phyloP scores from a whole-genome alignment of 495 filamentous ascomycete species.

The Tetracladium setigerum region DNA sequence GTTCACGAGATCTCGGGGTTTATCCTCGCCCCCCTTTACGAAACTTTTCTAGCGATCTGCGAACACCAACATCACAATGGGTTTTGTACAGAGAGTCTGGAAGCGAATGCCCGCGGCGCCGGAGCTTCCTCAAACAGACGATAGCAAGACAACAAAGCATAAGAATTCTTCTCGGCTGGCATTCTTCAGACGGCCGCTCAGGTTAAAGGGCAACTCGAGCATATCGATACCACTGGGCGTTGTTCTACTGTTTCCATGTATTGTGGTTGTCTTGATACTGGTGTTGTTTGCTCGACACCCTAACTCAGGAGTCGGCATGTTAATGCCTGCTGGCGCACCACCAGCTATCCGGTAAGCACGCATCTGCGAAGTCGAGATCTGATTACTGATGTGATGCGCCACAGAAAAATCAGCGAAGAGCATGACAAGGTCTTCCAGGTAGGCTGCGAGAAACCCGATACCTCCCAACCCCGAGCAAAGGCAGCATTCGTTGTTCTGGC shows the following conservation, averaged over 20 bases:
- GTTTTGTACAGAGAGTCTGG: slow-evolving; percentile 45
- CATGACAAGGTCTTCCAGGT: slow-evolving; percentile 94
- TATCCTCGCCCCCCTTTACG: slow-evolving; percentile 8
- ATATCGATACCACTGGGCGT: slow-evolving; percentile 91
- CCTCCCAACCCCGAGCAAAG: slow-evolving; percentile 71
- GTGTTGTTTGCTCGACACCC: slow-evolving; percentile 88
- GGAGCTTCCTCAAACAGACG: slow-evolving; percentile 31
- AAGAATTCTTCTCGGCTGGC: slow-evolving; percentile 51
- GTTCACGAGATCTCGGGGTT: not conserved
- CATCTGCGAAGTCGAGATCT: not conserved
- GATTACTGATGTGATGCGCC: slow-evolving; percentile 7
- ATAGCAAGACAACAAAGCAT: slow-evolving; percentile 28
- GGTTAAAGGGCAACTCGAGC: slow-evolving; percentile 87
- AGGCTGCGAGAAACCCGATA: slow-evolving; percentile 69
- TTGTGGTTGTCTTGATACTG: slow-evolving; percentile 86
- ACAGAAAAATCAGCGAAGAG: slow-evolving; percentile 93
- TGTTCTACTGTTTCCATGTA: slow-evolving; percentile 85
- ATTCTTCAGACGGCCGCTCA: slow-evolving; percentile 82
- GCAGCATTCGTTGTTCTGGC: slow-evolving; percentile 94
- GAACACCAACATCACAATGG: slow-evolving; percentile 31
- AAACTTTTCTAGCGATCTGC: slow-evolving; percentile 4
- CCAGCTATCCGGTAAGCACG: slow-evolving; percentile 76
- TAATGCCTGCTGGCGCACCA: slow-evolving; percentile 85
- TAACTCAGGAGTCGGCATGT: slow-evolving; percentile 67
- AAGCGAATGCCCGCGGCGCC: slow-evolving; percentile 36